A percentile compares a stretch with the other conserved stretches of the same genome.
Evolutionary conservation across 2,329 filamentous ascomycete genomes (phyloP).

Genomic region (Leptographium lundbergii): DNA sequence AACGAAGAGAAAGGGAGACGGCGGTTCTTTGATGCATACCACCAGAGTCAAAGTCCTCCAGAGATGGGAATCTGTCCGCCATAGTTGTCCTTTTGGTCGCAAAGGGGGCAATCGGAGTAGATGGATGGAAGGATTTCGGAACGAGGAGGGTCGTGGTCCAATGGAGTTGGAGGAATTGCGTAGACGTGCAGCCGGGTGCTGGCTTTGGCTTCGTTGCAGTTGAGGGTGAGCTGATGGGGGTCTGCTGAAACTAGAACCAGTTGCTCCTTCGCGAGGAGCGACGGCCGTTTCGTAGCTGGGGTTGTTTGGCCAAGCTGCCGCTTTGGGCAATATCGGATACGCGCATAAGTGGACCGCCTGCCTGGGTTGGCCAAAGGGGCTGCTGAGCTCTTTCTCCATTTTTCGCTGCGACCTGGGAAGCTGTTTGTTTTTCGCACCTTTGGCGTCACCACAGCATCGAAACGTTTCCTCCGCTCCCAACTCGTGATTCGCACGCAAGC

Average conservation of each 20-base stretch:
- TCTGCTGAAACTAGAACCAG: not conserved
- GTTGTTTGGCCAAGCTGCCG: not conserved
- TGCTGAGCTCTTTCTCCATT: not conserved
- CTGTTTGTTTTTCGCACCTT: slow-evolving; percentile 1
- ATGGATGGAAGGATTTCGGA: not conserved
- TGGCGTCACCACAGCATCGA: not conserved
- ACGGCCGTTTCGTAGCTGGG: not conserved
- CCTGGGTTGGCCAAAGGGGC: not conserved
- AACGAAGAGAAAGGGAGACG: not conserved
- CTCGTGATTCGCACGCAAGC: not conserved
- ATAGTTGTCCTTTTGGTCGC: slow-evolving; percentile 29
- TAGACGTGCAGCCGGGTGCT: not conserved
- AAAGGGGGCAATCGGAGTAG: not conserved
- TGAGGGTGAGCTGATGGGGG: not conserved
- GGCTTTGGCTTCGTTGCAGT: not conserved
- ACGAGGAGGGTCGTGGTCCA: not conserved
- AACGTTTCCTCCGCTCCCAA: not conserved
- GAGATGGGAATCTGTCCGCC: slow-evolving; percentile 67
- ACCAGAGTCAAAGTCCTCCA: slow-evolving; percentile 64
- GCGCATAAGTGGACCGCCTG: not conserved
- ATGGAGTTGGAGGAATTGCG: not conserved
- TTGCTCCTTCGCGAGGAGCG: not conserved
- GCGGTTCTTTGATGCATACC: slow-evolving; percentile 26
- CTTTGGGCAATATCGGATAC: not conserved
- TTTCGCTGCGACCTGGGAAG: not conserved